phyloP scores from a whole-genome alignment of 345 rosid genomes.

The Salix brachista region DNA sequence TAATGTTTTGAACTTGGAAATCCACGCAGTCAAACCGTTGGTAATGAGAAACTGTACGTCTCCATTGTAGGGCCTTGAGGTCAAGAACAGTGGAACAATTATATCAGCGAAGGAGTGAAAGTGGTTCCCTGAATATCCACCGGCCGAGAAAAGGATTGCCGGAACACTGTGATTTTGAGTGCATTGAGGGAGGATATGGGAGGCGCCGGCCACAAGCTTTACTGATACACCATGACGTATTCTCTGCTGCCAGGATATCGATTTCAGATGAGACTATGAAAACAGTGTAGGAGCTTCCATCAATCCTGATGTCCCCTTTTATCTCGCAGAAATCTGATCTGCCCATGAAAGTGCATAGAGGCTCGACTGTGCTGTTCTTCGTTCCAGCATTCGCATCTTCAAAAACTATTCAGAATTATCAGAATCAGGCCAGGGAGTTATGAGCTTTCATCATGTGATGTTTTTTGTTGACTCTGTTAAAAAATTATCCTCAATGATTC shows the following conservation, averaged over 20 bases:
- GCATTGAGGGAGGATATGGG: slow-evolving; percentile 35
- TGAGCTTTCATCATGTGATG: background rate
- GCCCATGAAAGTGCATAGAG: slow-evolving; percentile 32
- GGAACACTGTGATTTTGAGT: slow-evolving; percentile 45
- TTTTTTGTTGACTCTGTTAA: background rate
- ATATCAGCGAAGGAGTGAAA: slow-evolving; percentile 78
- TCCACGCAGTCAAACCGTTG: slow-evolving; percentile 38
- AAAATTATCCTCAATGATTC: background rate
- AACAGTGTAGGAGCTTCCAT: slow-evolving; percentile 45
- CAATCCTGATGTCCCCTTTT: slow-evolving; percentile 51
- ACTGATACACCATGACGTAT: slow-evolving; percentile 48
- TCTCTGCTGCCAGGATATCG: slow-evolving; percentile 14
- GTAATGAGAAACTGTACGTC: slow-evolving; percentile 61
- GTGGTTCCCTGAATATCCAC: slow-evolving; percentile 74
- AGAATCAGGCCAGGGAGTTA: background rate
- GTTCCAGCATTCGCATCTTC: slow-evolving; percentile 13
- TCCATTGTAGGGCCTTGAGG: slow-evolving; percentile 53
- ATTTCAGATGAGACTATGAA: slow-evolving; percentile 23
- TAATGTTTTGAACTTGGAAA: slow-evolving; percentile 41
- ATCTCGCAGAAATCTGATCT: slow-evolving; percentile 66
- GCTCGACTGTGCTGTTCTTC: slow-evolving; percentile 19
- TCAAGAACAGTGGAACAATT: slow-evolving; percentile 59
- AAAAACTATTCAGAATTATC: background rate
- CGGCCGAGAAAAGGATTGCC: slow-evolving; percentile 64
- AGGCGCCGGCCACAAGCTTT: slow-evolving; percentile 22